These are phyloP conservation scores for Hansenula sp. DNA, from an alignment of 1,139 yeast species.

Conservation along the genomic window DNA sequence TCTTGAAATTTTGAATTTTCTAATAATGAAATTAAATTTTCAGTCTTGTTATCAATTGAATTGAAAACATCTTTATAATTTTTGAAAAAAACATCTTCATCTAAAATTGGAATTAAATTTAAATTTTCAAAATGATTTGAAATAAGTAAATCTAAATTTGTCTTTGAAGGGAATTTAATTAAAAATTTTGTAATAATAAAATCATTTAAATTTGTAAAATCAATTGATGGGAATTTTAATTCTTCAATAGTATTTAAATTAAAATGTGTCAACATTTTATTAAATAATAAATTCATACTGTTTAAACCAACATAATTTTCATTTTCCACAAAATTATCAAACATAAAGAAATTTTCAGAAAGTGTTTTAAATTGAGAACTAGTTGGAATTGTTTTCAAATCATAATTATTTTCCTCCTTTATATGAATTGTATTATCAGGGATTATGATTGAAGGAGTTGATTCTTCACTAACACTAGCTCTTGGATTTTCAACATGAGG, in stretches of 20 bases:
- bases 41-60: slow-evolving; percentile 47
- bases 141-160: slow-evolving; percentile 49
- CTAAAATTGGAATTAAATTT: slow-evolving; percentile 58
- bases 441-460: slow-evolving; percentile 1
- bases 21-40: slow-evolving; percentile 38
- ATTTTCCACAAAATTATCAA: slow-evolving; percentile 16
- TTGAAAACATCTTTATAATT: slow-evolving; percentile 54
- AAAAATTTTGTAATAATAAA: slow-evolving; percentile 36
- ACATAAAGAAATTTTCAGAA: slow-evolving; percentile 16
- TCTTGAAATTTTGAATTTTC: slow-evolving; percentile 33
- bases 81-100: slow-evolving; percentile 52
- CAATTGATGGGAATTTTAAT: slow-evolving; percentile 12
- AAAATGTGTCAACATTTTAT: slow-evolving; percentile 8
- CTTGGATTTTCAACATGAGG: slow-evolving; percentile 4
- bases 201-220: slow-evolving; percentile 5
- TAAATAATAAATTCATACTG: slow-evolving; percentile 16
- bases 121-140: slow-evolving; percentile 51
- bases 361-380: background rate
- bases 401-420: slow-evolving; percentile 8
- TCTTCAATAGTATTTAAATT: slow-evolving; percentile 12
- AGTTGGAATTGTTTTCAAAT: background rate
- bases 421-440: slow-evolving; percentile 1
- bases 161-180: slow-evolving; percentile 37
- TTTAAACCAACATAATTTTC: slow-evolving; percentile 19
- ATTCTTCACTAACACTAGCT: background rate